Conservation (phyloP, 169 alveolate genomes). For the Babesia sp. region DNA sequence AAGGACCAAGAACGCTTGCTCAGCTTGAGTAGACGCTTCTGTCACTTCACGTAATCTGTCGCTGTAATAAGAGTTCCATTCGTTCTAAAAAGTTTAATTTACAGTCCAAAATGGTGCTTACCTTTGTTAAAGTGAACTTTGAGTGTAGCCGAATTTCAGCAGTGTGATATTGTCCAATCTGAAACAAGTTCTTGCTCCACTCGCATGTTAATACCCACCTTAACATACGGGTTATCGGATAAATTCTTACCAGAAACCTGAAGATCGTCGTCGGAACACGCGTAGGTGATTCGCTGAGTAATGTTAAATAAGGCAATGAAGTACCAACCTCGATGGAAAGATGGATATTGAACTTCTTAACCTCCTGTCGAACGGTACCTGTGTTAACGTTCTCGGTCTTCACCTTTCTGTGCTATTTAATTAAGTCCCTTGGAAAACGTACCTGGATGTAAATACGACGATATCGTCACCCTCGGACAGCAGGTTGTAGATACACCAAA, state of each 20-base stretch:
- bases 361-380: conserved; percentile 47
- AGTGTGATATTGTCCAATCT: conserved; percentile 79
- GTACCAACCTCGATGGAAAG: conserved; percentile 46
- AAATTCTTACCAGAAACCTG: conserved; percentile 71
- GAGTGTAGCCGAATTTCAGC: conserved; percentile 68
- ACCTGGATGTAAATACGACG: conserved; percentile 68
- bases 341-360: conserved; percentile 59
- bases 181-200: background rate
- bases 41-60: conserved; percentile 35
- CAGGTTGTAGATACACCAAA: conserved; percentile 75
- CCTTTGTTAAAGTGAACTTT: conserved; percentile 68
- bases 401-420: conserved; percentile 31
- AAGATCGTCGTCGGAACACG: conserved; percentile 66
- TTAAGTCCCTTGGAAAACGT: no score
- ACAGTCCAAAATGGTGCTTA: conserved; percentile 24
- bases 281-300: conserved; percentile 61
- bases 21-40: conserved; percentile 34
- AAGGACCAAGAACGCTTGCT: conserved; percentile 53
- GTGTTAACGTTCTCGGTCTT: conserved; percentile 32
- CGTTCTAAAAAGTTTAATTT: conserved; percentile 31
- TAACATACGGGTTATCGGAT: conserved; percentile 58
- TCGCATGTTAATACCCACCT: conserved; percentile 9
- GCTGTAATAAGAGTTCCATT: conserved; percentile 46
- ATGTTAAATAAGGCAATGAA: background rate
- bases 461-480: conserved; percentile 62